phyloP scores from a whole-genome alignment of 1,284 basidiomycete genomes.

The Puccinia sorghi region DNA sequence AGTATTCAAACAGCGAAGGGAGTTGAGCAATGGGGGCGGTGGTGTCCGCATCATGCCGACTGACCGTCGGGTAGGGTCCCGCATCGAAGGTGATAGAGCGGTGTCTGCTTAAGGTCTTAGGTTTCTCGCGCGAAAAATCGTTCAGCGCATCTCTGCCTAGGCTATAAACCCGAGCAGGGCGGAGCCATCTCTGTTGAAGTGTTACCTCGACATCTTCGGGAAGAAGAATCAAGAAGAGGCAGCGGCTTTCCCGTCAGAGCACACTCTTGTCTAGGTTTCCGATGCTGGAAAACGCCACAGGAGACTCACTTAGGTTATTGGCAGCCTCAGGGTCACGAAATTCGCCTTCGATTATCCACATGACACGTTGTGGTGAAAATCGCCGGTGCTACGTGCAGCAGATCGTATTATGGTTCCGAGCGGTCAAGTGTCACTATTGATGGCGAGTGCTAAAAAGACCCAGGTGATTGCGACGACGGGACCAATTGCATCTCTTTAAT shows the following conservation, averaged over 20 bases:
- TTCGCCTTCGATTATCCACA: constrained; percentile 14
- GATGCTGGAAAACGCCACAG: not conserved
- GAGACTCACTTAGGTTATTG: not conserved
- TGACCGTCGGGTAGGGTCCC: constrained; percentile 3
- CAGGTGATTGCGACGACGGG: not conserved
- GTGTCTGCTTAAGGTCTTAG: constrained; percentile 6
- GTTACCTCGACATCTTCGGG: not conserved
- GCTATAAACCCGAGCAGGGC: constrained; percentile 22
- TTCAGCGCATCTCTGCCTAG: constrained; percentile 25
- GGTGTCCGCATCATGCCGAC: not conserved
- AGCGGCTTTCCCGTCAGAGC: not conserved
- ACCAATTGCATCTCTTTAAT: not conserved
- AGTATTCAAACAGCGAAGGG: not conserved
- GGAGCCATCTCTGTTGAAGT: constrained; percentile 20
- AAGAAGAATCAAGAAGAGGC: too few species aligned
- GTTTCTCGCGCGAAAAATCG: constrained; percentile 21
- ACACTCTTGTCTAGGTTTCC: too few species aligned
- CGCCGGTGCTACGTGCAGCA: too few species aligned
- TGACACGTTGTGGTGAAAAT: not conserved
- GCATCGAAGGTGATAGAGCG: not conserved
- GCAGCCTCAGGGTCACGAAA: not conserved
- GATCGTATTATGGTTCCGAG: not conserved
- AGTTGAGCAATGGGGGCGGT: not conserved
- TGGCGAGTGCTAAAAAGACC: not conserved
- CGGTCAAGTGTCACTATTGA: not conserved